Evolutionary conservation across 306 rosid genomes (phyloP).

Genomic region (Cucumis hystrix): DNA sequence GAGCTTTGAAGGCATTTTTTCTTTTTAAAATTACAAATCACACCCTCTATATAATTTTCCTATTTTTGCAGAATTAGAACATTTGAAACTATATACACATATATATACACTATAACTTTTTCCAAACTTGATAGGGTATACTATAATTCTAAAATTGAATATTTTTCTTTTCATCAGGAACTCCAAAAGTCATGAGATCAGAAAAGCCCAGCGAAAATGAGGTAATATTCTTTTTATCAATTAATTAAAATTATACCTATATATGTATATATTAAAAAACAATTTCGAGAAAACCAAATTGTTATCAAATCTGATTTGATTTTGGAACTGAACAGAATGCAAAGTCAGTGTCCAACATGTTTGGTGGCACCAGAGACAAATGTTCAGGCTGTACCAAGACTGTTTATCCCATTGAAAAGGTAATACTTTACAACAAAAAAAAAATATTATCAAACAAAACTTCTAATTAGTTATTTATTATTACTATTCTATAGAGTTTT

Average conservation of each 20-base stretch:
- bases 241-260: too few species aligned
- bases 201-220: constrained; percentile 30
- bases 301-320: background rate
- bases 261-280: too few species aligned
- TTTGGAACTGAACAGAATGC: constrained; percentile 23
- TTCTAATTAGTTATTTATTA: too few species aligned
- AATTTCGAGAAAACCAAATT: background rate
- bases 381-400: constrained; percentile 63
- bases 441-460: too few species aligned
- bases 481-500: too few species aligned
- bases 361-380: constrained; percentile 63
- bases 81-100: too few species aligned
- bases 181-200: constrained; percentile 22
- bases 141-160: too few species aligned
- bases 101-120: too few species aligned
- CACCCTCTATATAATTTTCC: background rate
- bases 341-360: constrained; percentile 33
- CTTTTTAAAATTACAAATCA: background rate
- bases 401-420: constrained; percentile 74
- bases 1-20: constrained; percentile 54
- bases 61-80: too few species aligned
- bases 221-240: constrained; percentile 14
- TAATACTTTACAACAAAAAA: constrained; percentile 5
- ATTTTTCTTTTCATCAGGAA: background rate
- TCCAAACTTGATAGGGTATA: too few species aligned